Evolutionary conservation across 306 rosid genomes (phyloP).

Genomic region (Inga oerstediana): DNA sequence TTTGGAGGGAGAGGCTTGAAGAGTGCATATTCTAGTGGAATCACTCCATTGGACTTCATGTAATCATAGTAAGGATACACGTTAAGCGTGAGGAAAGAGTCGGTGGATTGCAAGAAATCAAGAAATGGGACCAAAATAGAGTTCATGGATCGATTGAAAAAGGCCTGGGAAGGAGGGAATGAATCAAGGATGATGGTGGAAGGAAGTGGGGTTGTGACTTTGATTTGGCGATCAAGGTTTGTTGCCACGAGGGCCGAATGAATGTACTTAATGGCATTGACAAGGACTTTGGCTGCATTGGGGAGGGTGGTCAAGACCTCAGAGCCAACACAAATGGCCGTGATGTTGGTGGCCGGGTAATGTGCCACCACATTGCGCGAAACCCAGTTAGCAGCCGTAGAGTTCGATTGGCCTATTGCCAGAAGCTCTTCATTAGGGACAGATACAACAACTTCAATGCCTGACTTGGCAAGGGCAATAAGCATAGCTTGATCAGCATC

Average conservation of each 20-base stretch:
- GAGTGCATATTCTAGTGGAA: constrained; percentile 79
- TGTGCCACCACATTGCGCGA: constrained; percentile 78
- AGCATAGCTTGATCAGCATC: constrained; percentile 81
- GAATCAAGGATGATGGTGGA: constrained; percentile 83
- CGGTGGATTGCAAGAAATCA: constrained; percentile 73
- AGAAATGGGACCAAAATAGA: constrained; percentile 74
- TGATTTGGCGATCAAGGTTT: constrained; percentile 73
- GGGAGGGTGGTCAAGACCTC: constrained; percentile 74
- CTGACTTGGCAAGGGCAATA: constrained; percentile 73
- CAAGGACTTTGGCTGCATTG: constrained; percentile 74
- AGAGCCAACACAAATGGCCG: constrained; percentile 81
- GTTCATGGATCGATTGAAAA: constrained; percentile 68
- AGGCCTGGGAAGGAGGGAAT: constrained; percentile 90
- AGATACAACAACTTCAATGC: constrained; percentile 72
- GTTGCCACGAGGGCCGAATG: constrained; percentile 79
- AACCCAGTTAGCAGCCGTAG: constrained; percentile 88
- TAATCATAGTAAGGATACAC: constrained; percentile 86
- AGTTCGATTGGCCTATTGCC: constrained; percentile 78
- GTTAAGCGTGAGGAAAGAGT: constrained; percentile 74
- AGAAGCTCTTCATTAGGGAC: constrained; percentile 78
- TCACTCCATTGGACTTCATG: constrained; percentile 79
- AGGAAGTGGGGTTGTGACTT: constrained; percentile 77
- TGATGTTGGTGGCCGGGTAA: constrained; percentile 84
- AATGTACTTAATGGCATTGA: constrained; percentile 70
- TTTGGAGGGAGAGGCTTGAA: constrained; percentile 68